Base-by-base conservation (phyloP, 805 yeast species). In the Ogataea naganishii region DNA sequence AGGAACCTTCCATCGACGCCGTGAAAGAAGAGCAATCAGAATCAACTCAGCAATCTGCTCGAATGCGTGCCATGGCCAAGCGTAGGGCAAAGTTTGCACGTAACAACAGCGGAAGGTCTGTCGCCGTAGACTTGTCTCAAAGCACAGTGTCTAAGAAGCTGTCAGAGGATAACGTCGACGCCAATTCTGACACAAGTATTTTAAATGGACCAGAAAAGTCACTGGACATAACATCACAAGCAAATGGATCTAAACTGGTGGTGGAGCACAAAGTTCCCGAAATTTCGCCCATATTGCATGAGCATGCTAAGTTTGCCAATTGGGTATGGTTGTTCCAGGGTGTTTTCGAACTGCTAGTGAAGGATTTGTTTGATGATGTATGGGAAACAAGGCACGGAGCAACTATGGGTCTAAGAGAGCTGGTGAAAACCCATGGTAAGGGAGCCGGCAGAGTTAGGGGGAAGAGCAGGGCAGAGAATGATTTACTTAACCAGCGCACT, bases 311-410 rank as follows among this genome's bases (percentile, higher is more conserved):
- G 33, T 78, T 75, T 11, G 75, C 80, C 1, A 84, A 83, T 5
- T 63, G 78, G 23, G 80, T 83, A 1, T 92, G 97, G 96, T 94
- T 85, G 31, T 84, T 88, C 43, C 96, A 88, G 62, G 95, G 96
- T 13, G 78, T 89, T 9, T 86, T 80, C 53, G 96, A 84, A 49
- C 60, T 86, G 14, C 56, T 92, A 22, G 58, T 85, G 36, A 73
- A 73, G 23, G 95, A 86, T 43, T 57, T 92, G 35, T 84, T 84
- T 49, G 77, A 79, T 37, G 94, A 84, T 23, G 65, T 67, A 24
- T 92, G 99, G 99, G 97, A 92, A 58, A 67, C 79, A 11, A 72
- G 99, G 43, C 99, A 92, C 56, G 99, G 98, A 20, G 86, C 96
- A 0, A 82, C 94, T 3, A 66, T 92, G 44, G 97, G 97, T 0